Evolutionary conservation across 2,329 filamentous ascomycete genomes (phyloP).

Genomic region (Sarocladiaceae sp.): DNA sequence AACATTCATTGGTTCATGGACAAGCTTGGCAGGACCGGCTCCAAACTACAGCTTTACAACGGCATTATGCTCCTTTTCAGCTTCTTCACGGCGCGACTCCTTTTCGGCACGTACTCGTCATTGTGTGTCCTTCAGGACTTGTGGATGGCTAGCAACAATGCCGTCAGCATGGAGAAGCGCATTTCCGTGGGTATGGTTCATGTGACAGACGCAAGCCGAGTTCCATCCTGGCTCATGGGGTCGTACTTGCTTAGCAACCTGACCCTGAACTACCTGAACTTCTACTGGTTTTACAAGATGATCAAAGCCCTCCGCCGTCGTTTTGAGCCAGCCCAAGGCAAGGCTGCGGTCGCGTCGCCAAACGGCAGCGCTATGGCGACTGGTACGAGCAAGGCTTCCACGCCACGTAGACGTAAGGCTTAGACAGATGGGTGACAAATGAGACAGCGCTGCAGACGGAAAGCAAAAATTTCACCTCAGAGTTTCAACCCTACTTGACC

Average conservation of each 20-base stretch:
- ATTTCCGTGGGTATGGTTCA: constrained; percentile 32
- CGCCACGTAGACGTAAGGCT: constrained; percentile 25
- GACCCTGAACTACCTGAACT: constrained; percentile 70
- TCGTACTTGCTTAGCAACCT: constrained; percentile 69
- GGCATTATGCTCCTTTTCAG: constrained; percentile 66
- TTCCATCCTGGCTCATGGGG: constrained; percentile 67
- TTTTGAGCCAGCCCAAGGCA: constrained; percentile 51
- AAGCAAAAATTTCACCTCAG: no score
- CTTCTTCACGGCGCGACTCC: constrained; percentile 73
- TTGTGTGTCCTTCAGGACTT: constrained; percentile 67
- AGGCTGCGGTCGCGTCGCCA: constrained; percentile 10
- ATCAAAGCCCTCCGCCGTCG: constrained; percentile 72
- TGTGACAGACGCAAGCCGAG: constrained; percentile 40
- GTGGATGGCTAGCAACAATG: constrained; percentile 44
- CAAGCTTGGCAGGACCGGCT: constrained; percentile 77
- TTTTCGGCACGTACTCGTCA: constrained; percentile 74
- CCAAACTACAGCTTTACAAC: constrained; percentile 70
- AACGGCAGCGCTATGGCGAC: constrained; percentile 24
- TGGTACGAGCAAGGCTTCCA: constrained; percentile 16
- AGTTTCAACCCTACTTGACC: no score
- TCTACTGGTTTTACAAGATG: constrained; percentile 88
- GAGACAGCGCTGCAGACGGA: neutral
- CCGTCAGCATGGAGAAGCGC: constrained; percentile 26
- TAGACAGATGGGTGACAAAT: constrained; percentile 15
- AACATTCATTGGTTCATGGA: constrained; percentile 93